Percentiles rank a stretch among this genome's conserved stretches.
These are phyloP conservation scores for Pichiaceae sp. DNA, from an alignment of 1,139 yeast species.

Conservation along the genomic window DNA sequence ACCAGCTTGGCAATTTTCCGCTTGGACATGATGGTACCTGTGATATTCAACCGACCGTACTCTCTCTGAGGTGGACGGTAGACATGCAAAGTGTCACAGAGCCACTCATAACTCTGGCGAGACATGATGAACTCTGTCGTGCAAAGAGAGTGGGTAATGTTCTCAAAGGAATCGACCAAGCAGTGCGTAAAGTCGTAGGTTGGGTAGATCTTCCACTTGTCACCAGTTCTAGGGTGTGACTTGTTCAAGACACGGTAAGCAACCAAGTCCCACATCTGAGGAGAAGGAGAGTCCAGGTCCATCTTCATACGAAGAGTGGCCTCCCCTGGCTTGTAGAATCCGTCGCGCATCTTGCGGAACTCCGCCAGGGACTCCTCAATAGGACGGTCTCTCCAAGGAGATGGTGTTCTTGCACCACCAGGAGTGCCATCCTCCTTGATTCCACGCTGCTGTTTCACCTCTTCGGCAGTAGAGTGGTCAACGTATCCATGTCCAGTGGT, in stretches of 20 bases:
- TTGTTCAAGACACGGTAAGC: conserved; percentile 96
- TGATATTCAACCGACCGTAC: conserved; percentile 90
- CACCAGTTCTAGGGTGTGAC: conserved; percentile 93
- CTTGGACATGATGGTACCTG: conserved; percentile 92
- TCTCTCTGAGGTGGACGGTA: conserved; percentile 99
- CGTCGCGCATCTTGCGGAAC: conserved; percentile 88
- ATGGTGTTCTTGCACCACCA: conserved; percentile 85
- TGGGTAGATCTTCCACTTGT: conserved; percentile 95
- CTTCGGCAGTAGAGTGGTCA: conserved; percentile 89
- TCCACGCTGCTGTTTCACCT: conserved; percentile 86
- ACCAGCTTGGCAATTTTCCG: conserved; percentile 93
- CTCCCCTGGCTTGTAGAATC: conserved; percentile 79
- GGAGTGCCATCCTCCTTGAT: conserved; percentile 83
- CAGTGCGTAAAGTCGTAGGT: conserved; percentile 99
- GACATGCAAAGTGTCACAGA: conserved; percentile 90
- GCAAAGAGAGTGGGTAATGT: conserved; percentile 90
- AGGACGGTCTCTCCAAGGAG: conserved; percentile 63
- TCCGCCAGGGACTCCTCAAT: conserved; percentile 68
- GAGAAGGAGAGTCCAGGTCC: conserved; percentile 84
- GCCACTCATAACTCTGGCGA: conserved; percentile 96
- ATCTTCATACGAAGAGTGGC: conserved; percentile 97
- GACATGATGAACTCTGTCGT: conserved; percentile 90
- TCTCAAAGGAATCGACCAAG: conserved; percentile 94
- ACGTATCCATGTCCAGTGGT: conserved; percentile 70
- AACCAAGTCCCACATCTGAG: conserved; percentile 99